Conservation (phyloP, 176 grass and related monocot species). For the Raddia guianensis region DNA sequence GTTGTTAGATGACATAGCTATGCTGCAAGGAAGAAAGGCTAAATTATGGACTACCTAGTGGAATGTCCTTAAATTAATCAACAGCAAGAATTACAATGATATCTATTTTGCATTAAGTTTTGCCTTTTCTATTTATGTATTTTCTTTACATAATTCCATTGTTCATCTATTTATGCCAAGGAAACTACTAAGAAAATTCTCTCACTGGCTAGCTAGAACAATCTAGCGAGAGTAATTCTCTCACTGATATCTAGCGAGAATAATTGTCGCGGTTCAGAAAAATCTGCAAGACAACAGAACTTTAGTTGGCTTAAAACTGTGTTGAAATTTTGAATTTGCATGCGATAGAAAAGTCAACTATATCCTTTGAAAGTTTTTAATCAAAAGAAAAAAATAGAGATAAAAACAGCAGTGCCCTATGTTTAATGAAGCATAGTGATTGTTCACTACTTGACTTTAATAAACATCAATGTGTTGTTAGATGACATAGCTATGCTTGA, state of each 20-base stretch:
- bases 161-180: conserved; percentile 11
- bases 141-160: conserved; percentile 3
- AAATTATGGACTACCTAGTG: conserved; percentile 34
- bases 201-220: conserved; percentile 25
- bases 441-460: background rate
- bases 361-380: conserved; percentile 10
- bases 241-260: conserved; percentile 52
- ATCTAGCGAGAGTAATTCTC: background rate
- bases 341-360: background rate
- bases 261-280: conserved; percentile 82
- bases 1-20: conserved; percentile 12
- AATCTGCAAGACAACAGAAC: conserved; percentile 57
- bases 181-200: conserved; percentile 2
- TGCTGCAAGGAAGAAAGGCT: background rate
- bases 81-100: conserved; percentile 1
- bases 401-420: conserved; percentile 6
- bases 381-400: conserved; percentile 17
- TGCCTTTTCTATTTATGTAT: background rate
- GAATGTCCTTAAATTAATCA: conserved; percentile 12
- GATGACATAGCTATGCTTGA: conserved; percentile 12
- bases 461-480: conserved; percentile 6
- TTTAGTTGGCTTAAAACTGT: conserved; percentile 19
- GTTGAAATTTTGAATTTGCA: conserved; percentile 11
- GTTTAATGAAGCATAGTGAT: conserved; percentile 18
- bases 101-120: conserved; percentile 3